A percentile compares a stretch with the other conserved stretches of the same genome.
Evolutionary conservation across 1,284 basidiomycete species (phyloP).

Genomic region (Puccinia novopanici): DNA sequence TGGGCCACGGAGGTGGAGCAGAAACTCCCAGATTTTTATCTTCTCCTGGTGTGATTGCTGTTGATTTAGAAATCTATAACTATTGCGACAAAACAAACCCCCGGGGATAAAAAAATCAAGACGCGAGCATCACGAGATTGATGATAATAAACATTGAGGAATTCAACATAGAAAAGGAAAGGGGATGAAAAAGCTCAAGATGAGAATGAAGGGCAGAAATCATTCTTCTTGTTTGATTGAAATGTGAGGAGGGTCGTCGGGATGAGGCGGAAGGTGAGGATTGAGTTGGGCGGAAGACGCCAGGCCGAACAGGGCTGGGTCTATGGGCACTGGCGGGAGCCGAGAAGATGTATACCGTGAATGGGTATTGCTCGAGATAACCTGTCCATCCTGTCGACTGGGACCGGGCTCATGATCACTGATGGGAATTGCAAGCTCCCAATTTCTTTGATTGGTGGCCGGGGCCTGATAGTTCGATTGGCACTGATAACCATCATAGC

Average conservation of each 20-base stretch:
- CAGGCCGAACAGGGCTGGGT: slow-evolving; percentile 1
- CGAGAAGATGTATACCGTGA: neutral
- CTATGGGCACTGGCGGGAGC: neutral
- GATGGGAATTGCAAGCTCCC: slow-evolving; percentile 42
- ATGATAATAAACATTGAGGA: neutral
- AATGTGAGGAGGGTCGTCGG: neutral
- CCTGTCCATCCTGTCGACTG: neutral
- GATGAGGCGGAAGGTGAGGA: slow-evolving; percentile 4
- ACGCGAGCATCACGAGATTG: neutral
- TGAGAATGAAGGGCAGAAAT: neutral
- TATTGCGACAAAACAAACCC: neutral
- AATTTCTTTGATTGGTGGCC: slow-evolving; percentile 6
- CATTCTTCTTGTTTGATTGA: slow-evolving; percentile 37
- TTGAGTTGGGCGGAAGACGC: neutral
- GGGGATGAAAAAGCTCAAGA: neutral
- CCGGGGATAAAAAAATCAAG: neutral
- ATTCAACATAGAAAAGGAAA: neutral
- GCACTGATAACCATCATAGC: neutral
- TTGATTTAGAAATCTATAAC: too few species aligned
- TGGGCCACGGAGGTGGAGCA: neutral
- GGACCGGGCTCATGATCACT: slow-evolving; percentile 7
- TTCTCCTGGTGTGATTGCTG: too few species aligned
- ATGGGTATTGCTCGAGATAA: neutral
- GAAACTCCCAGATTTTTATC: neutral
- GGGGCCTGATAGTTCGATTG: neutral